Percentiles rank a stretch among this genome's conserved stretches.
Conservation (phyloP, 371 early-diverging fungal species). For the Circinella minor region DNA sequence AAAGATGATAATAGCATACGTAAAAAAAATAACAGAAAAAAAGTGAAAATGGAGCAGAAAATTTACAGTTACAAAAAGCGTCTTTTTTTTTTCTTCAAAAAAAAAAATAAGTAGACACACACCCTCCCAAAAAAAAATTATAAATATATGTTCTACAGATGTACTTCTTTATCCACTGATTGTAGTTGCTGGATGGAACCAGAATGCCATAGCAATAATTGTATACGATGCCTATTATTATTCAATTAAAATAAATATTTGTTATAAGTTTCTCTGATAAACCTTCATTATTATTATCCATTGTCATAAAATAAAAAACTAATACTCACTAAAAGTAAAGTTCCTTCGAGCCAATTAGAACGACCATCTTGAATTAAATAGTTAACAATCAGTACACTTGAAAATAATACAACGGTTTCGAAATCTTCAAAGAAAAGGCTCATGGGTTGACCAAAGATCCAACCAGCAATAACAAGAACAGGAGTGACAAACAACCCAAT, state of each 20-base stretch:
- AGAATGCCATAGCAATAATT: conserved; percentile 81
- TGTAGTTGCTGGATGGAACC: conserved; percentile 49
- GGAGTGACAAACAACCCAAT: conserved; percentile 92
- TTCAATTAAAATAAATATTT: not conserved
- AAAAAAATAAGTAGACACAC: too few species aligned
- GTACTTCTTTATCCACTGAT: not conserved
- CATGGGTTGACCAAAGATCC: conserved; percentile 81
- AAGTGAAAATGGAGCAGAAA: not conserved
- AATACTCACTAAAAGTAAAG: conserved; percentile 64
- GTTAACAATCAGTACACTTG: conserved; percentile 86
- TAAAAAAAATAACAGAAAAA: not conserved
- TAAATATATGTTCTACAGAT: not conserved
- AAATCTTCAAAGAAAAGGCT: conserved; percentile 83
- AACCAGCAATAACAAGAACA: conserved; percentile 84
- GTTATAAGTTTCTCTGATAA: too few species aligned
- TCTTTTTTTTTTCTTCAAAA: too few species aligned
- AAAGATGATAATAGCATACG: too few species aligned
- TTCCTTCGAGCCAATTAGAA: conserved; percentile 87
- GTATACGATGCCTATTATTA: conserved; percentile 56
- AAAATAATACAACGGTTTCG: conserved; percentile 82
- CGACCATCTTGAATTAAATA: conserved; percentile 79
- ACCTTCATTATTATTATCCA: not conserved
- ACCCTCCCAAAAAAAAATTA: not conserved
- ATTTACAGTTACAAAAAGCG: too few species aligned
- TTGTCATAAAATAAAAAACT: not conserved